phyloP scores from a whole-genome alignment of 2,329 filamentous ascomycete species.

The Penicillium sp. region DNA sequence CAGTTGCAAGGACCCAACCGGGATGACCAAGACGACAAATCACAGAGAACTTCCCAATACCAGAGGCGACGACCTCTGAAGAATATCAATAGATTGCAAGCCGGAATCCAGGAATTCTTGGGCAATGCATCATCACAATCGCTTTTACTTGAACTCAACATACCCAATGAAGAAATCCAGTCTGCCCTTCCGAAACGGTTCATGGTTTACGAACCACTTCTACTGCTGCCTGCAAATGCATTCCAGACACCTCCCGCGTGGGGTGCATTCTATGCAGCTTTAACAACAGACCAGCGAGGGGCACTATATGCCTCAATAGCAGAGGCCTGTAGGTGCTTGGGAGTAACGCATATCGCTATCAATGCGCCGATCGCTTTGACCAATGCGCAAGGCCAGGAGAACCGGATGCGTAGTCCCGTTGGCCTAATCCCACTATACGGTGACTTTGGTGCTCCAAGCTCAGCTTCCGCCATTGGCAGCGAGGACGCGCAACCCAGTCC shows the following conservation, averaged over 20 bases:
- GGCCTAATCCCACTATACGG: slow-evolving; percentile 69
- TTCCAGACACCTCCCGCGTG: slow-evolving; percentile 36
- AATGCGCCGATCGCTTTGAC: slow-evolving; percentile 55
- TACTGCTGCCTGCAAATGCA: slow-evolving; percentile 54
- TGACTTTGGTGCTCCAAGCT: slow-evolving; percentile 59
- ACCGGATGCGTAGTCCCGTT: slow-evolving; percentile 70
- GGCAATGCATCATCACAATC: slow-evolving; percentile 19
- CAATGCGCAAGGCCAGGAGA: slow-evolving; percentile 49
- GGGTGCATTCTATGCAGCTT: slow-evolving; percentile 27
- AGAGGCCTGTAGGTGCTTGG: slow-evolving; percentile 35
- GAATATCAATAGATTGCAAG: slow-evolving; percentile 1
- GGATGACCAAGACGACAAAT: no score
- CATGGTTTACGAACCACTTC: slow-evolving; percentile 56
- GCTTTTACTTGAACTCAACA: slow-evolving; percentile 13
- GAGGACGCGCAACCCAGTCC: slow-evolving; percentile 32
- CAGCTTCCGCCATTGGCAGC: slow-evolving; percentile 31
- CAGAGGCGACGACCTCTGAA: neutral
- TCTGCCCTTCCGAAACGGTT: slow-evolving; percentile 46
- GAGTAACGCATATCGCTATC: slow-evolving; percentile 56
- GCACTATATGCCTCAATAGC: slow-evolving; percentile 45
- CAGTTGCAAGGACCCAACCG: no score
- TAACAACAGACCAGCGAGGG: slow-evolving; percentile 31
- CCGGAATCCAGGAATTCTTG: slow-evolving; percentile 31
- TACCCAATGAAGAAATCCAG: slow-evolving; percentile 16
- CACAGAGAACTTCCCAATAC: no score